Conservation (phyloP, 306 rosid species). For the Cicer bijugum region DNA sequence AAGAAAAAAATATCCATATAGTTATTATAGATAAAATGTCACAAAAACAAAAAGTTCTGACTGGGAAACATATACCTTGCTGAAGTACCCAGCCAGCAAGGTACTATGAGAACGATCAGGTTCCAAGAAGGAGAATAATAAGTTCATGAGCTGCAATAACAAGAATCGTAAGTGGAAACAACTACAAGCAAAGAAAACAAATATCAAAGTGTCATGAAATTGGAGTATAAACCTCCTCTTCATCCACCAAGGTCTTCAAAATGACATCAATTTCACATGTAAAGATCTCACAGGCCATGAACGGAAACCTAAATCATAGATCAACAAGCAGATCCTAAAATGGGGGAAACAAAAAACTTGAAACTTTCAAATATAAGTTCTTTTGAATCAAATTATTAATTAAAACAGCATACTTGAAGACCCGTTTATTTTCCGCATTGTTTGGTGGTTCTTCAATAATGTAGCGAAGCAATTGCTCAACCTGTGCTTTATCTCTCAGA, state of each 20-base stretch:
- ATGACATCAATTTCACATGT: slow-evolving; percentile 99
- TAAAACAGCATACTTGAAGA: slow-evolving; percentile 72
- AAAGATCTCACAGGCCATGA: slow-evolving; percentile 92
- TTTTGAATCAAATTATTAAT: slow-evolving; percentile 21
- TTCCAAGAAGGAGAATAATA: slow-evolving; percentile 92
- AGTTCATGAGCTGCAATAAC: slow-evolving; percentile 80
- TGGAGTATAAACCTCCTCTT: slow-evolving; percentile 73
- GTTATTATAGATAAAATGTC: neutral
- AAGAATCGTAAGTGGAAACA: slow-evolving; percentile 29
- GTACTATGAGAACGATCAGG: slow-evolving; percentile 78
- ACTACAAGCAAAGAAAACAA: slow-evolving; percentile 17
- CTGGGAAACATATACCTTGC: slow-evolving; percentile 70
- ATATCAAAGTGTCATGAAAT: slow-evolving; percentile 19
- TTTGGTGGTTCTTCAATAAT: slow-evolving; percentile 84
- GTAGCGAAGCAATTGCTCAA: slow-evolving; percentile 78
- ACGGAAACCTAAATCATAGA: slow-evolving; percentile 77
- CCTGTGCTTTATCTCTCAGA: slow-evolving; percentile 86
- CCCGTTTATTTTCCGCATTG: slow-evolving; percentile 85
- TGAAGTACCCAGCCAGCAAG: slow-evolving; percentile 87
- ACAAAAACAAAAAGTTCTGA: slow-evolving; percentile 32
- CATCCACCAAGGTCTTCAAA: slow-evolving; percentile 95
- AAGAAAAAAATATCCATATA: neutral
- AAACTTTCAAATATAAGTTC: slow-evolving; percentile 6
- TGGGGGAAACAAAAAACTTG: neutral
- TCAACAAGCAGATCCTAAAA: slow-evolving; percentile 41